These are phyloP conservation scores for Citrus maxima DNA, from an alignment of 345 rosid genomes.

Conservation along the genomic window DNA sequence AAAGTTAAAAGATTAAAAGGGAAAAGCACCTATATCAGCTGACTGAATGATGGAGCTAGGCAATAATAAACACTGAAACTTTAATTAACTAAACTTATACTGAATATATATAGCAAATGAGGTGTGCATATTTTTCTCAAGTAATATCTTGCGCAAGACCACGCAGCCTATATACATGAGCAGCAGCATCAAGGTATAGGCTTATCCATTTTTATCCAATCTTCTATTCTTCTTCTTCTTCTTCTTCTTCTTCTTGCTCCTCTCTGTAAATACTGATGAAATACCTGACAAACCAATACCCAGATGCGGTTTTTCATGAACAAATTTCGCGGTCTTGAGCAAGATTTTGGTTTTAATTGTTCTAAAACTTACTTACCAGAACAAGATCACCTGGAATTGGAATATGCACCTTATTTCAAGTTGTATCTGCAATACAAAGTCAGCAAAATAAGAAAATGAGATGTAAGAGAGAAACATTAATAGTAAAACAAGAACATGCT, in stretches of 20 bases:
- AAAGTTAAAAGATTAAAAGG: no score
- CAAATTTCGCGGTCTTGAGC: slow-evolving; percentile 30
- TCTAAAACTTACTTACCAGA: neutral
- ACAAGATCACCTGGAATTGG: neutral
- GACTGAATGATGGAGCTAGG: no score
- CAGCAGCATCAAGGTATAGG: slow-evolving; percentile 21
- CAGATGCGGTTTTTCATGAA: slow-evolving; percentile 19
- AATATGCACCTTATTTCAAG: neutral
- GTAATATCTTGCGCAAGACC: slow-evolving; percentile 15
- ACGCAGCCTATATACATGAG: slow-evolving; percentile 10
- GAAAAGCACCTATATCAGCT: no score
- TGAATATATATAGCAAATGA: no score
- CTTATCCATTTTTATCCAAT: neutral
- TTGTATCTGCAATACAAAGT: neutral
- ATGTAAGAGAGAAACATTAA: no score
- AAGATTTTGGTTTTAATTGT: slow-evolving; percentile 7
- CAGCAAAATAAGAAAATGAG: no score
- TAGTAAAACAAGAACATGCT: no score
- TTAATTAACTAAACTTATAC: no score
- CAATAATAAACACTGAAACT: no score
- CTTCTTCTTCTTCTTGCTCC: neutral
- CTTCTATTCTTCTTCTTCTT: neutral
- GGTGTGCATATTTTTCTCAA: neutral
- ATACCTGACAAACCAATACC: neutral
- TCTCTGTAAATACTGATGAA: no score